Percentiles rank a stretch among this genome's conserved stretches.
Conservation (phyloP, 1,139 yeast species). For the Sugiyamaella grinbergsii region DNA sequence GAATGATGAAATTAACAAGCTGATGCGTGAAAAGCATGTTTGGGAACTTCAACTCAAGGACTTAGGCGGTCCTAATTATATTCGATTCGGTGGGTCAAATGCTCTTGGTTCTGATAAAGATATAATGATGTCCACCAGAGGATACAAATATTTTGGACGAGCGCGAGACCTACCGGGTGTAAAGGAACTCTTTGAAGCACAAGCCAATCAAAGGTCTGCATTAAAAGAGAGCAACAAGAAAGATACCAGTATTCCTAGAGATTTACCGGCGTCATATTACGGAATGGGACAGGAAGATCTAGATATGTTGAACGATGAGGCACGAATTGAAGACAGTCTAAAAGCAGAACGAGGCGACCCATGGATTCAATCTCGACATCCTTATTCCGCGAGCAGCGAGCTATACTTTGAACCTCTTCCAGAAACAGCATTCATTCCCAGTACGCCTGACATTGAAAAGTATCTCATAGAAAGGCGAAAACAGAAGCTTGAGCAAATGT, state of each 20-base stretch:
- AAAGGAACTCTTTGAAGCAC: conserved; percentile 50
- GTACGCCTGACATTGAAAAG: conserved; percentile 48
- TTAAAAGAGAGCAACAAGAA: conserved; percentile 3
- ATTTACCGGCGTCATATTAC: conserved; percentile 48
- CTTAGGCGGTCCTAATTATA: conserved; percentile 71
- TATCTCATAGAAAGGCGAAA: conserved; percentile 53
- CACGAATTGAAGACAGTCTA: conserved; percentile 26
- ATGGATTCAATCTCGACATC: conserved; percentile 2
- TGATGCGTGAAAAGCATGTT: conserved; percentile 64
- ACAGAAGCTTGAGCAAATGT: conserved; percentile 46
- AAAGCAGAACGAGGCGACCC: neutral
- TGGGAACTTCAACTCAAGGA: conserved; percentile 78
- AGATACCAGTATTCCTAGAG: conserved; percentile 19
- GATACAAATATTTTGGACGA: conserved; percentile 78
- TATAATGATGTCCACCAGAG: conserved; percentile 44
- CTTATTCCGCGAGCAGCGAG: conserved; percentile 3
- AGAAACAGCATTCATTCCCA: conserved; percentile 43
- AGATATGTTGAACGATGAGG: conserved; percentile 37
- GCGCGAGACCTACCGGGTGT: conserved; percentile 83
- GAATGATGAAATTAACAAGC: conserved; percentile 72
- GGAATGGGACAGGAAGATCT: conserved; percentile 46
- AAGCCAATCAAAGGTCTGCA: conserved; percentile 26
- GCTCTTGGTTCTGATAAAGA: conserved; percentile 3
- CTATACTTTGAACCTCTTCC: conserved; percentile 29
- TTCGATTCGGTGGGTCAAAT: conserved; percentile 32